phyloP scores from a whole-genome alignment of 129 eudicot genomes.

The Solidago caesia region DNA sequence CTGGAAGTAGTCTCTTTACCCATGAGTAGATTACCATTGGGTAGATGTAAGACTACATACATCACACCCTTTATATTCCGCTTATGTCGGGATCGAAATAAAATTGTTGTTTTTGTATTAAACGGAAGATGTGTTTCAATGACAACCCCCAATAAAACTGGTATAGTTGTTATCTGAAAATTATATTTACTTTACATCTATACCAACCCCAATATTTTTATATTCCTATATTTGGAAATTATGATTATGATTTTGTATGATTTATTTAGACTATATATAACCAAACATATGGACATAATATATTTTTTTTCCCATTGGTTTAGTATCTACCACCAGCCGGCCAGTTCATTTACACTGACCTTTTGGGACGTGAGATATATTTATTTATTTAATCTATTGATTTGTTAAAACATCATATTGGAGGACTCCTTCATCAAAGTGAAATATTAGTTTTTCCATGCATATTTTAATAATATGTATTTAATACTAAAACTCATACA shows the following conservation, averaged over 20 bases:
- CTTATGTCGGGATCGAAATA: too few relatives aligned
- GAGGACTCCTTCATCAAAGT: background rate
- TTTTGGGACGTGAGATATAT: background rate
- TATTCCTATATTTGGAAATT: background rate
- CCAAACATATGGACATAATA: background rate
- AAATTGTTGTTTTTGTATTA: too few relatives aligned
- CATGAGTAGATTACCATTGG: too few relatives aligned
- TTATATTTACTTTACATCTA: background rate
- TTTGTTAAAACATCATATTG: background rate
- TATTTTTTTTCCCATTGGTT: background rate
- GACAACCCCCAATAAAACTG: background rate
- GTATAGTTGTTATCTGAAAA: background rate
- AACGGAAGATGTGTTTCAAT: background rate
- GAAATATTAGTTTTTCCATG: background rate
- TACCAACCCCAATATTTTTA: background rate
- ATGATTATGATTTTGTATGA: background rate
- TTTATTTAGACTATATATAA: background rate
- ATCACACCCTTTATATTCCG: too few relatives aligned
- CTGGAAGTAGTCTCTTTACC: too few relatives aligned
- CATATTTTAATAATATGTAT: too few relatives aligned
- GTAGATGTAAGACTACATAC: too few relatives aligned
- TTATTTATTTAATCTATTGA: background rate
- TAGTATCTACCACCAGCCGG: conserved; percentile 9
- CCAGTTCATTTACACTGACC: background rate
- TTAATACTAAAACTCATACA: too few relatives aligned